Evolutionary conservation across 2,329 filamentous ascomycete genomes (phyloP).

Genomic region (Penicillium fuscoglaucum): DNA sequence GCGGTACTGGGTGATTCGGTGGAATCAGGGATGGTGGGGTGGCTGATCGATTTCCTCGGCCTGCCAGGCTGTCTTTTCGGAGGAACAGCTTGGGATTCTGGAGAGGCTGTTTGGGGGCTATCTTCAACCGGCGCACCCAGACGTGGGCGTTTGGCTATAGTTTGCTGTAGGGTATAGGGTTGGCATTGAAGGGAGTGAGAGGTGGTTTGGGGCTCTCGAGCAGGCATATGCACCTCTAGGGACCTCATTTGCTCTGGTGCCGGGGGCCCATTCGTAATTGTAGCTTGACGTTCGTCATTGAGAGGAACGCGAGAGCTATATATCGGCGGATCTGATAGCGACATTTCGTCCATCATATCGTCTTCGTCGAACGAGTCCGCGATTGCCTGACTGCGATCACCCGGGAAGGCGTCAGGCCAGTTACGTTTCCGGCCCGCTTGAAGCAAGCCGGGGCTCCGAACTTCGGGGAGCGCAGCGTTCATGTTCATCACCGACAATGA

Average conservation of each 20-base stretch:
- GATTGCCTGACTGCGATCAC: conserved; percentile 27
- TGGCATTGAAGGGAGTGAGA: not conserved
- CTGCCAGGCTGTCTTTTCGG: conserved; percentile 27
- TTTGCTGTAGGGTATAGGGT: conserved; percentile 12
- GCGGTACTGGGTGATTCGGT: conserved; percentile 17
- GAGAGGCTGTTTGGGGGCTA: not conserved
- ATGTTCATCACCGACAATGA: conserved; percentile 6
- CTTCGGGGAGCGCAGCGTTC: conserved; percentile 28
- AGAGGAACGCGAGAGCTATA: conserved; percentile 29
- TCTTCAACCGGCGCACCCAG: conserved; percentile 20
- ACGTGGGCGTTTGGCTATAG: conserved; percentile 34
- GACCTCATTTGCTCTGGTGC: not conserved
- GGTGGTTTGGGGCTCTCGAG: not conserved
- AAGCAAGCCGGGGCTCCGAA: conserved; percentile 37
- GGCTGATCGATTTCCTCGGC: conserved; percentile 31
- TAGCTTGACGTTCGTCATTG: conserved; percentile 13
- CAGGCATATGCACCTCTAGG: conserved; percentile 13
- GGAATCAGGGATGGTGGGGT: conserved; percentile 14
- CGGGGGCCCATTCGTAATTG: not conserved
- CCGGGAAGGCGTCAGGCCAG: conserved; percentile 32
- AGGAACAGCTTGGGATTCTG: conserved; percentile 3
- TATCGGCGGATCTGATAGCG: conserved; percentile 23
- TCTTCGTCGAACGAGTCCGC: conserved; percentile 38
- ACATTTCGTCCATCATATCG: conserved; percentile 32
- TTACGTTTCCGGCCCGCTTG: conserved; percentile 36